Evolutionary conservation across 192 early-diverging fungal genomes (phyloP).

Genomic region (Backusella tuberculispora): DNA sequence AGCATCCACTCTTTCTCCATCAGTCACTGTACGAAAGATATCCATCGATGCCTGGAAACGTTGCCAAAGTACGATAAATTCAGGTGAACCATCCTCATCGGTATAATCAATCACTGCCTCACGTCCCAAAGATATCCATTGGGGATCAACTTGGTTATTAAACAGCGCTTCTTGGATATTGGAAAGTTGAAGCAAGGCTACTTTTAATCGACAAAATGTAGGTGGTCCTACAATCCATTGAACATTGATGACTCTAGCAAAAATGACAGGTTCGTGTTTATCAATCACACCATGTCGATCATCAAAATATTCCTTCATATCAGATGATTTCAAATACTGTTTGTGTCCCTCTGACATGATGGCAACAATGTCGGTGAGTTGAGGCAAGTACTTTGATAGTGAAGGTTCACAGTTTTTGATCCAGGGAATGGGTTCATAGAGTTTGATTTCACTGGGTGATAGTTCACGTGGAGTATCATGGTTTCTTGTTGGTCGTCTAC

Average conservation of each 20-base stretch:
- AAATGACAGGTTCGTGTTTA: conserved; percentile 44
- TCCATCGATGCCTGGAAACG: conserved; percentile 63
- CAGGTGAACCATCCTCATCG: conserved; percentile 69
- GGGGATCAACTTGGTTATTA: conserved; percentile 34
- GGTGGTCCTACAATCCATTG: conserved; percentile 73
- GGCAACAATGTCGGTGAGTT: conserved; percentile 62
- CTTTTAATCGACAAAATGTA: conserved; percentile 61
- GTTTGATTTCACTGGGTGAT: conserved; percentile 23
- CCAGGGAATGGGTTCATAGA: conserved; percentile 55
- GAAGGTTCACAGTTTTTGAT: conserved; percentile 45
- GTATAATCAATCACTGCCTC: conserved; percentile 65
- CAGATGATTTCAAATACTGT: conserved; percentile 55
- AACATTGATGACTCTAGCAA: conserved; percentile 59
- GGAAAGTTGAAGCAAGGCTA: conserved; percentile 49
- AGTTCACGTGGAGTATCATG: conserved; percentile 13
- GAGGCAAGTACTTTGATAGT: conserved; percentile 63
- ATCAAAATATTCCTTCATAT: conserved; percentile 38
- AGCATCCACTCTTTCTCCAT: conserved; percentile 61
- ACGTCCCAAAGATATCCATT: conserved; percentile 34
- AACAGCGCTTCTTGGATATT: conserved; percentile 51
- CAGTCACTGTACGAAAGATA: conserved; percentile 42
- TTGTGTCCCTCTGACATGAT: conserved; percentile 61
- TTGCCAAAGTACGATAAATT: conserved; percentile 70
- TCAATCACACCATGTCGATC: conserved; percentile 39
- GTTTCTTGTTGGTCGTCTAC: neutral